A percentile compares a stretch with the other conserved stretches of the same genome.
These are phyloP conservation scores for Leersia perrieri DNA, from an alignment of 176 grass and related monocot genomes.

Conservation along the genomic window DNA sequence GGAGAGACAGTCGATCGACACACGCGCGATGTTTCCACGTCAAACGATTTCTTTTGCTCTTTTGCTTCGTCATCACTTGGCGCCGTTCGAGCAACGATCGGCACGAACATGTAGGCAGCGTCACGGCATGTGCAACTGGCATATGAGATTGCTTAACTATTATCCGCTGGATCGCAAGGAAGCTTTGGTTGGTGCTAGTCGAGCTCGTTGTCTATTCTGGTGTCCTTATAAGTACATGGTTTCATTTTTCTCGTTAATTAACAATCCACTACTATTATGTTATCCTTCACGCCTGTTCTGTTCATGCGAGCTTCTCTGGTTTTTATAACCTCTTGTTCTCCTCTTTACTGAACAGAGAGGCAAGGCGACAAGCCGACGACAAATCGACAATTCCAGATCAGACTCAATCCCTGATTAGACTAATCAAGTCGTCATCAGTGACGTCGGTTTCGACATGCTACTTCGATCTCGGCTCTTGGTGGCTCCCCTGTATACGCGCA, in stretches of 20 bases:
- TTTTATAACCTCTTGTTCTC: no score
- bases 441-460: background rate
- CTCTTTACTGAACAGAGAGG: background rate
- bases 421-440: background rate
- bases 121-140: background rate
- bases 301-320: no score
- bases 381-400: background rate
- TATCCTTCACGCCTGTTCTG: background rate
- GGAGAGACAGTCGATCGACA: conserved; percentile 12
- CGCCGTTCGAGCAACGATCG: background rate
- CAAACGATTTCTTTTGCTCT: background rate
- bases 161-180: background rate
- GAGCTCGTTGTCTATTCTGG: no score
- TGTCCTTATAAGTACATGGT: no score
- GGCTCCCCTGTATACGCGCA: background rate
- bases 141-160: background rate
- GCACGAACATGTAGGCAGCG: background rate
- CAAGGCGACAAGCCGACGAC: no score
- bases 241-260: background rate
- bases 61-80: background rate
- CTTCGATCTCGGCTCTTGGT: background rate
- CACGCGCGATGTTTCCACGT: background rate
- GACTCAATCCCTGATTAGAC: background rate
- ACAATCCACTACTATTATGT: background rate
- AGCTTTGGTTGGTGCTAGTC: no score